A percentile compares a stretch with the other conserved stretches of the same genome.
phyloP scores from a whole-genome alignment of 768 basidiomycete species.

The Jaapia argillacea region DNA sequence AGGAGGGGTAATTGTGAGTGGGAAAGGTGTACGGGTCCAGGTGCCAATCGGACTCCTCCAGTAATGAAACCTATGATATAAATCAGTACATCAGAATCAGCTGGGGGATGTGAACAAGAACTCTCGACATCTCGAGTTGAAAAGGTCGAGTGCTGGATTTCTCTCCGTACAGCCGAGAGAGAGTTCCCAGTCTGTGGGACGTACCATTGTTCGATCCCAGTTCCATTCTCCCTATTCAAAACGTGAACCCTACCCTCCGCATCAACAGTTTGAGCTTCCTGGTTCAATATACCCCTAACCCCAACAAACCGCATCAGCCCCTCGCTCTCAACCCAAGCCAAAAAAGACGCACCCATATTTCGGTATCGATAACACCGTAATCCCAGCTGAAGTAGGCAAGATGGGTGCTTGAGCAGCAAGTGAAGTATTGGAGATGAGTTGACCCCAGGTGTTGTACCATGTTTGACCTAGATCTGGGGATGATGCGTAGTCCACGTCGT shows the following conservation, averaged over 20 bases:
- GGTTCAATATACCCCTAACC: conserved; percentile 22
- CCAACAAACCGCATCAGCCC: not conserved
- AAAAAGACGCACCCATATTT: conserved; percentile 22
- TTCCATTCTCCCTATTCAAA: conserved; percentile 26
- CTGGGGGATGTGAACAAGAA: no score
- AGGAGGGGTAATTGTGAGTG: conserved; percentile 13
- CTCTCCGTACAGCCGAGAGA: no score
- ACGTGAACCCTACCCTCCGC: conserved; percentile 20
- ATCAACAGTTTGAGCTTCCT: conserved; percentile 23
- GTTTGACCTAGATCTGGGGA: conserved; percentile 20
- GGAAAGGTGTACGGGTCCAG: conserved; percentile 25
- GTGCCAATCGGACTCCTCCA: conserved; percentile 16
- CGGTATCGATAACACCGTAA: conserved; percentile 24
- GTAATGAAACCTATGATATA: conserved; percentile 16
- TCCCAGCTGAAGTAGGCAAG: conserved; percentile 22
- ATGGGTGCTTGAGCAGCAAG: conserved; percentile 15
- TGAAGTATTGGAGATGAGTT: conserved; percentile 11
- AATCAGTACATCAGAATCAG: conserved; percentile 8
- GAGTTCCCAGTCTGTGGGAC: no score
- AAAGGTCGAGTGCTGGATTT: no score
- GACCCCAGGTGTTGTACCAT: conserved; percentile 28
- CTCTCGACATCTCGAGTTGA: no score
- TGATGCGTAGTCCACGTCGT: conserved; percentile 24
- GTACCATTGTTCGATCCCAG: conserved; percentile 23
- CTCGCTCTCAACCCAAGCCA: not conserved